Base-by-base conservation (phyloP, 2,329 filamentous ascomycete genomes). In the Fusarium oxysporum region DNA sequence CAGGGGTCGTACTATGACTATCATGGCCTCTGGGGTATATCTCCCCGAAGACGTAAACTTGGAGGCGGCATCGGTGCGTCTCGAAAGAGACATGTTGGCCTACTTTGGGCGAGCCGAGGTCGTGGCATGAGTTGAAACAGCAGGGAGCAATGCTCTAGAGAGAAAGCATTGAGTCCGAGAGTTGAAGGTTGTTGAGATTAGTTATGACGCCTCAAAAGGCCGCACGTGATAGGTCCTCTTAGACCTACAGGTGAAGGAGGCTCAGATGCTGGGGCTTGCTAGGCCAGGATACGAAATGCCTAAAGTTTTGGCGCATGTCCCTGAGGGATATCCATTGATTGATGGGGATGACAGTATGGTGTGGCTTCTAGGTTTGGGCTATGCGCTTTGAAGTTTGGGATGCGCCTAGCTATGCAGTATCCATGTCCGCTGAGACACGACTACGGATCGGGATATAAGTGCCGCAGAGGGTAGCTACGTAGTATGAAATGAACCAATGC, bases 1-100 rank as follows among this genome's bases (percentile, higher is more conserved):
- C 19, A 23, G 23, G 58, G 63, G 43, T 41, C 62, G 56, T 62
- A 73, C 70, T 71, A 73, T 73, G 25, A 73, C 70, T 59, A 73
- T 63, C n/a, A 68, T 70, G 16, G 70, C 54, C 37, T 73, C 70
- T 30, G 59, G 40, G 28, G 61, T 71, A 48, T 71, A 73, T 48
- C 25, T 56, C 45, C 70, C 61, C 17, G 28, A 37, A 57, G 28
- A 54, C 51, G 50, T 54, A 30, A 54, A 54, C 44, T 47, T 58
- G n/a, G 55, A 45, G 32, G 65, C 55, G 32, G 21, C 43, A 68
- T 73, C 60, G 53, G 30, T 48, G 33, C 30, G 66, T 48, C 48
- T 62, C 33, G 40, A 43, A 40, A 50, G 57, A 60, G 62, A 54
- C 70, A 73, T 73, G 7, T 37, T 59, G 54, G 66, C 56, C 70